These are phyloP conservation scores for Puccinia hordei DNA, from an alignment of 1,284 basidiomycete species.

Conservation along the genomic window DNA sequence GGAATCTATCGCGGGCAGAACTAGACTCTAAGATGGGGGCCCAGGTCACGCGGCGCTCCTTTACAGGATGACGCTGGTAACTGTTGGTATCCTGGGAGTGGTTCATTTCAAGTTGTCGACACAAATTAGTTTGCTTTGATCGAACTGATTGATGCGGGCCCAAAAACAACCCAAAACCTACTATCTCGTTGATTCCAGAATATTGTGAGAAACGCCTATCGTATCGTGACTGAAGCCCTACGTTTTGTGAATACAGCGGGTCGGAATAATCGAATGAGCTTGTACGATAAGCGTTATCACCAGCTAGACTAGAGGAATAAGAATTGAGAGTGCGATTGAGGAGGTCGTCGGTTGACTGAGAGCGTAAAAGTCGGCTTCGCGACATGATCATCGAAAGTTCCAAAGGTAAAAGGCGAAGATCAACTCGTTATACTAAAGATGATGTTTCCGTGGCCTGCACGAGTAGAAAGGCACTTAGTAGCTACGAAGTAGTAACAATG, in stretches of 20 bases:
- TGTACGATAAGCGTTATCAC: neutral
- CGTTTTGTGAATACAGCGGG: neutral
- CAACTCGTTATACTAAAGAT: neutral
- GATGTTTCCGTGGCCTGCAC: neutral
- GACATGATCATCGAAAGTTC: neutral
- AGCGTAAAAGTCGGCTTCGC: neutral
- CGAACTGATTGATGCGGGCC: neutral
- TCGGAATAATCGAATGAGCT: neutral
- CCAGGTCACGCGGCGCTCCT: constrained; percentile 17
- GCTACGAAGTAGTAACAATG: neutral
- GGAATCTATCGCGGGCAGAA: no score
- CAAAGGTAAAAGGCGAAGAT: neutral
- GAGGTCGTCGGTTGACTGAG: constrained; percentile 10
- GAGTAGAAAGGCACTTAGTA: neutral
- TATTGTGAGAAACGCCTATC: neutral
- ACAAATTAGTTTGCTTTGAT: neutral
- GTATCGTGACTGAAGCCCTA: neutral
- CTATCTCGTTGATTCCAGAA: neutral
- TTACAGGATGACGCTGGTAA: constrained; percentile 13
- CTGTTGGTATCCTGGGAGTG: neutral
- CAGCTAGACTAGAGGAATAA: neutral
- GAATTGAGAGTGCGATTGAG: neutral
- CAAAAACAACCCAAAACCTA: neutral
- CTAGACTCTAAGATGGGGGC: neutral
- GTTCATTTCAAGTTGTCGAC: neutral